Conservation (phyloP, 2,329 filamentous ascomycete genomes). For the Cytospora leucostoma region DNA sequence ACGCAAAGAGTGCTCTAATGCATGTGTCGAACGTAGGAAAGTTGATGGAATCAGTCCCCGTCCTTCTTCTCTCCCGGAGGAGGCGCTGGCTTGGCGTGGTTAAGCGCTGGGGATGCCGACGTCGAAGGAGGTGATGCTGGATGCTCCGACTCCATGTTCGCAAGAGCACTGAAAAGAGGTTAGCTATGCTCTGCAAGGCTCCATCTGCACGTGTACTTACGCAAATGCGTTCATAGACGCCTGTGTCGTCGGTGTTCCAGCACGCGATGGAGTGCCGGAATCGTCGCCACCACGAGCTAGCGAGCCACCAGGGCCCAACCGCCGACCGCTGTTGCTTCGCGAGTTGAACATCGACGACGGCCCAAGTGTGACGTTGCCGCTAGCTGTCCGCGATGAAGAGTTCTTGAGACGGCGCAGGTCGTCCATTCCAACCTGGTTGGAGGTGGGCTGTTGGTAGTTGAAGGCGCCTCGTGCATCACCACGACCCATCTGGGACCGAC, state of each 20-base stretch:
- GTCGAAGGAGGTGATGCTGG: constrained; percentile 71
- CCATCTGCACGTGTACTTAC: constrained; percentile 55
- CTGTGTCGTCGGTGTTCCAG: constrained; percentile 76
- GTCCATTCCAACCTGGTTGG: constrained; percentile 87
- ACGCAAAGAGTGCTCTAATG: constrained; percentile 47
- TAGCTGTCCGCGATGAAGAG: constrained; percentile 58
- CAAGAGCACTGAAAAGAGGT: constrained; percentile 51
- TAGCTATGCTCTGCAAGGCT: constrained; percentile 31
- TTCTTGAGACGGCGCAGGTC: constrained; percentile 83
- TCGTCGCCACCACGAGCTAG: constrained; percentile 77
- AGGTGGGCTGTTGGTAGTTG: constrained; percentile 68
- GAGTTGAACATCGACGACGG: constrained; percentile 85
- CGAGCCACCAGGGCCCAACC: constrained; percentile 73
- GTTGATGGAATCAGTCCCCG: constrained; percentile 45
- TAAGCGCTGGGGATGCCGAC: constrained; percentile 64
- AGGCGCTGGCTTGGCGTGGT: constrained; percentile 61
- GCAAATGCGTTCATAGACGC: constrained; percentile 80
- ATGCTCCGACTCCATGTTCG: constrained; percentile 63
- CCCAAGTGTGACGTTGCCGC: constrained; percentile 69
- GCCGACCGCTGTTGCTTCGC: constrained; percentile 87
- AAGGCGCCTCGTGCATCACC: constrained; percentile 87
- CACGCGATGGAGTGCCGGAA: constrained; percentile 84
- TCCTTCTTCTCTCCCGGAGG: constrained; percentile 50
- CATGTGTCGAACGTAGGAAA: constrained; percentile 39
- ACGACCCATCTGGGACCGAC: constrained; percentile 67